These are phyloP conservation scores for Cadophora luteo-olivacea DNA, from an alignment of 2,329 filamentous ascomycete species.

Conservation along the genomic window DNA sequence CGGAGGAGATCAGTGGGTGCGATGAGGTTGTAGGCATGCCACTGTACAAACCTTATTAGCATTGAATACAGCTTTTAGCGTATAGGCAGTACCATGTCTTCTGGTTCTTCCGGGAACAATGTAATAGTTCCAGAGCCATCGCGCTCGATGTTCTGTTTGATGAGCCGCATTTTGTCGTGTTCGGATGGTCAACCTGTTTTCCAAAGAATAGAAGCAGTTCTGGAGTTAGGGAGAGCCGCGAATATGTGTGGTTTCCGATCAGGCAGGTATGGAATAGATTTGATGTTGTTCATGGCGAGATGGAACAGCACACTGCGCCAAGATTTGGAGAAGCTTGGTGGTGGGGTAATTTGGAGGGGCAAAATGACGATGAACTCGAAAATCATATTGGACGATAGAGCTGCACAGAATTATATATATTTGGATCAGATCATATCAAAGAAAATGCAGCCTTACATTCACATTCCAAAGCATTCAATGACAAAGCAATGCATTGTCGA, in stretches of 20 bases:
- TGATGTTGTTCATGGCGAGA: no score
- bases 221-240: background rate
- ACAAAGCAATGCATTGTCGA: background rate
- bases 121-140: conserved; percentile 71
- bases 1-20: conserved; percentile 68
- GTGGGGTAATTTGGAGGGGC: conserved; percentile 18
- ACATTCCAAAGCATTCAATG: background rate
- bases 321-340: conserved; percentile 7
- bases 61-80: background rate
- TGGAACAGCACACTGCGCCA: conserved; percentile 6
- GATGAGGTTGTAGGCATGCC: conserved; percentile 79
- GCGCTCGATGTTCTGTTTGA: conserved; percentile 71
- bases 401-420: background rate
- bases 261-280: background rate
- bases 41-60: conserved; percentile 51
- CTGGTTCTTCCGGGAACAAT: conserved; percentile 73
- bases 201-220: background rate
- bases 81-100: conserved; percentile 68
- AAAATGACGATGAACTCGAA: background rate
- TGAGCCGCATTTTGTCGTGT: conserved; percentile 62
- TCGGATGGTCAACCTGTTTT: background rate
- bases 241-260: background rate
- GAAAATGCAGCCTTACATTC: background rate
- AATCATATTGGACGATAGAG: background rate
- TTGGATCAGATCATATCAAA: background rate